Evolutionary conservation across 345 rosid species (phyloP).

Genomic region (Clausena lansium): DNA sequence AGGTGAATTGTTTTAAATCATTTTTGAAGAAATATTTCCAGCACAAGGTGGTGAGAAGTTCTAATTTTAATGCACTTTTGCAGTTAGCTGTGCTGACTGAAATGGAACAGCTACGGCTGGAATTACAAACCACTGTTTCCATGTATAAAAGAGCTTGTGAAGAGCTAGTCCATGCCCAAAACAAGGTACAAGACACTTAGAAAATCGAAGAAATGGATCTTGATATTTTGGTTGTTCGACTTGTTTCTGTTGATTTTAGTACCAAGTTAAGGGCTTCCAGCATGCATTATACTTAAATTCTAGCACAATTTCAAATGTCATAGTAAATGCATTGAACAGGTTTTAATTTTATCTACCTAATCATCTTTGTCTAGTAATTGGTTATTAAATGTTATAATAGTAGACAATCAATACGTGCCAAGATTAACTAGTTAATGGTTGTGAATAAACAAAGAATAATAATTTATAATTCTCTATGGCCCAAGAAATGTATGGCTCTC

Average conservation of each 20-base stretch:
- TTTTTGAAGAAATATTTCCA: background rate
- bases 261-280: background rate
- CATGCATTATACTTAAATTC: background rate
- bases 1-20: slow-evolving; percentile 26
- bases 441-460: too few relatives aligned
- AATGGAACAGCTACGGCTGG: slow-evolving; percentile 60
- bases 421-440: too few relatives aligned
- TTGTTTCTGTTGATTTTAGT: slow-evolving; percentile 1
- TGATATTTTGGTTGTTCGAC: background rate
- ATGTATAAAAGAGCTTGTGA: slow-evolving; percentile 74
- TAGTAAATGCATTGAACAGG: too few relatives aligned
- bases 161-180: slow-evolving; percentile 70
- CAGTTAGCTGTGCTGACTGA: slow-evolving; percentile 58
- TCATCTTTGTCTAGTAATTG: too few relatives aligned
- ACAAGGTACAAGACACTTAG: slow-evolving; percentile 43
- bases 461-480: background rate
- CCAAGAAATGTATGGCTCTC: background rate
- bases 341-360: too few relatives aligned
- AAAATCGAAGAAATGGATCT: background rate
- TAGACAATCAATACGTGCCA: too few relatives aligned
- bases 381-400: too few relatives aligned
- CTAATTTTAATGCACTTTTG: slow-evolving; percentile 15
- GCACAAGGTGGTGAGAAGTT: slow-evolving; percentile 3
- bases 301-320: background rate
- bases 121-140: slow-evolving; percentile 53